These are phyloP conservation scores for Funneliformis caledonium DNA, from an alignment of 371 early-diverging fungal species.

Conservation along the genomic window DNA sequence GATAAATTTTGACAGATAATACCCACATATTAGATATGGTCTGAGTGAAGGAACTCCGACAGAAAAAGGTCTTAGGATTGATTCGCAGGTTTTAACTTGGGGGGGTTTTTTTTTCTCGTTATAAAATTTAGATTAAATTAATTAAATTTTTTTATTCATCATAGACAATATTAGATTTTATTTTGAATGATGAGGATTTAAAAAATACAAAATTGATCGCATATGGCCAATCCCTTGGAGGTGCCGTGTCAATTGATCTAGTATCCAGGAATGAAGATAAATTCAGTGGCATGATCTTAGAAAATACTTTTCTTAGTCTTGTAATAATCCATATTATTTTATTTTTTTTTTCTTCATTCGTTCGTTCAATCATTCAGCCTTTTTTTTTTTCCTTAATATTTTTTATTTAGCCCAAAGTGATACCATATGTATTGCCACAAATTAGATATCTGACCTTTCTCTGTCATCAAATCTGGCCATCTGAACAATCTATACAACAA, in stretches of 20 bases:
- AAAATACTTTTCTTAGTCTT: slow-evolving; percentile 94
- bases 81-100: slow-evolving; percentile 66
- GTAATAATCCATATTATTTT: slow-evolving; percentile 49
- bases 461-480: slow-evolving; percentile 90
- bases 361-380: neutral
- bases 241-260: slow-evolving; percentile 94
- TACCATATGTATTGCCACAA: slow-evolving; percentile 84
- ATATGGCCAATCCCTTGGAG: slow-evolving; percentile 96
- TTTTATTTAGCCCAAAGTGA: slow-evolving; percentile 75
- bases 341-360: neutral
- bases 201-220: slow-evolving; percentile 79
- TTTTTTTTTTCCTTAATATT: neutral
- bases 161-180: slow-evolving; percentile 77
- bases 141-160: slow-evolving; percentile 57
- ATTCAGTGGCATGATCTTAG: slow-evolving; percentile 85
- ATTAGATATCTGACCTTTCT: slow-evolving; percentile 74
- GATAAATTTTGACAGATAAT: neutral
- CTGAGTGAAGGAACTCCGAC: slow-evolving; percentile 82
- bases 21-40: slow-evolving; percentile 73
- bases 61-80: slow-evolving; percentile 87
- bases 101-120: slow-evolving; percentile 45
- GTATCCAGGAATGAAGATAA: slow-evolving; percentile 74
- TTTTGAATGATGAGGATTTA: slow-evolving; percentile 72
- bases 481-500: slow-evolving; percentile 71
- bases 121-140: slow-evolving; percentile 75